Base-by-base conservation (phyloP, 1,284 basidiomycete genomes). In the Cryptococcus sp. region DNA sequence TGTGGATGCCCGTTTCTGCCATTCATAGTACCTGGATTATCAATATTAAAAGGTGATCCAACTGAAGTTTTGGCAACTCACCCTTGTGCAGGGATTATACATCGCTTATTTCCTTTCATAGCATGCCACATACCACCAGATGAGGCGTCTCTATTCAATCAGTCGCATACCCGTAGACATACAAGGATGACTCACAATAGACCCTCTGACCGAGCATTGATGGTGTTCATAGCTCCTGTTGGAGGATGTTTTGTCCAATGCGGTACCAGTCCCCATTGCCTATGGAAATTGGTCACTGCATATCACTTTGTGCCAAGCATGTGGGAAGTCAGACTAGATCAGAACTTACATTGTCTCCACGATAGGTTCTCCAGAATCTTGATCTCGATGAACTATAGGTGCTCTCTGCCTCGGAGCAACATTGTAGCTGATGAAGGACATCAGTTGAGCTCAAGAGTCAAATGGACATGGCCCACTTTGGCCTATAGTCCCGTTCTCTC, bases 201-300 rank as follows among this genome's bases (percentile, higher is more conserved):
- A 37, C 85, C 87, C 73, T 97, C 94, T 7, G 85, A 82, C 30
- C 91, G 84, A 0, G 93, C 91, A 65, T 97, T 98, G 61, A 90
- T 95, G 0, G 93, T 94, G 64, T 83, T 89, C 55, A 91, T 74
- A 8, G 82, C 83, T 58, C 86, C 83, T 53, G 86, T 83, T 43
- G 86, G 82, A 0, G 78, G 78, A 23, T 75, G 66, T 68, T 90
- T 91, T 66, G 83, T 85, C 83, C 87, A 94, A 67, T 89, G 86
- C 0, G 90, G 90, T 2, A 92, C 83, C 2, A 97, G 80, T 0
- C 93, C 93, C 93, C 93, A 97, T 68, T 86, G 86, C 91, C 90
- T 90, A 36, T 13, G 10, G 30, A 45, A 11, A 15, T 5, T 13
- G 31, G 36, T 52, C n/a, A n/a, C 15, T 30, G 47, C 2, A 54